Evolutionary conservation across 2,329 filamentous ascomycete genomes (phyloP), one percentile per base, ranked within the genome.

Genomic region (Paecilomyces dactylethromorphus): DNA sequence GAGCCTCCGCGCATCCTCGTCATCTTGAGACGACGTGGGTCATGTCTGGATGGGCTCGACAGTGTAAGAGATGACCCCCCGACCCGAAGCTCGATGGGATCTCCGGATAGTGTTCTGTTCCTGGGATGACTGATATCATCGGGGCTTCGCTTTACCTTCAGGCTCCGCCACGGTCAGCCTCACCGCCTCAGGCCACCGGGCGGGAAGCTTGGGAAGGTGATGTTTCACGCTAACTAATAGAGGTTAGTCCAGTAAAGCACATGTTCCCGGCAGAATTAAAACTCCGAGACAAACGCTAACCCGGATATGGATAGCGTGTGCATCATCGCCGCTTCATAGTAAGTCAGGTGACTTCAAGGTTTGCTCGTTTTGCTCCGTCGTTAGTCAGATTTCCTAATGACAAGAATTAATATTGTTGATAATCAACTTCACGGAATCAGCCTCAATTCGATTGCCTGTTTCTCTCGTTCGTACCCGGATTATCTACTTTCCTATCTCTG

Each of bases 1-100:
- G 73, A 74, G 68, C 68, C 71, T 70, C 74, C 75, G 65, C 71
- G 73, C 68, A 76, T 69, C 67, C 75, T 74, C 56, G 74, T 77
- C 75, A 77, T 78, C 52, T 66, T 74, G 57, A 62, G 35, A 58
- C 50, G 53, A 54, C 11, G 56, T 33, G 61, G 64, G 59, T 62
- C 73, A 75, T 74, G 56, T 63, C 69, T 22, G 22, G 56, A 55
- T 29, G 18, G 31, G 15, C n/a, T 29, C 10, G 11, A 45, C 1
- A 15, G 33, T 15, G 11, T 18, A 26, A 35, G 2, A 56, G 53
- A 50, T 12, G 24, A 54, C 26, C 7, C 4, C 26, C 26, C 7
- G 26, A 29, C 26, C 26, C 26, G 26, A 29, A 32, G 3, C 18
- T 12, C 39, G 24, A 21, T 10, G 15, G 26, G 15, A 5, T 33